Evolutionary conservation across 805 yeast species (phyloP).

Genomic region (Kuraishia molischiana): DNA sequence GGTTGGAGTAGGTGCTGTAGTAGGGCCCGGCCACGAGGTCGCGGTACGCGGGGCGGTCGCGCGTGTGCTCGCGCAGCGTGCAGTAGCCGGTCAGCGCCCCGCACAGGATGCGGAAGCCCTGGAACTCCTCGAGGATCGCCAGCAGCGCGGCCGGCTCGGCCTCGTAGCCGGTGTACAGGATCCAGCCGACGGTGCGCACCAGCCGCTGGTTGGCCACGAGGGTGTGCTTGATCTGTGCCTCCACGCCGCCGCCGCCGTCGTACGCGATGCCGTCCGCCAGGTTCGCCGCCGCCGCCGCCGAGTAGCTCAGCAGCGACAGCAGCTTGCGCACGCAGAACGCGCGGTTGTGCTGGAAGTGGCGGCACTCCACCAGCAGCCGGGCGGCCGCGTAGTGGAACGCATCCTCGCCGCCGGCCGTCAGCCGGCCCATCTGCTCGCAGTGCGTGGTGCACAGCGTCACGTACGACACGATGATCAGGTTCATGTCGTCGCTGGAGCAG

Average conservation of each 20-base stretch:
- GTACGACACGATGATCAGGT: conserved; percentile 22
- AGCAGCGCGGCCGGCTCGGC: conserved; percentile 21
- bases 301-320: conserved; percentile 30
- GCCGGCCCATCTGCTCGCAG: conserved; percentile 11
- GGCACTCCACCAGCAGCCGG: conserved; percentile 13
- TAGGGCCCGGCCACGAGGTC: conserved; percentile 13
- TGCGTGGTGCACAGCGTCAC: conserved; percentile 20
- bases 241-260: conserved; percentile 4
- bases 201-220: conserved; percentile 4
- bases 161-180: conserved; percentile 15
- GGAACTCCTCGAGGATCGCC: conserved; percentile 37
- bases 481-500: conserved; percentile 20
- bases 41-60: conserved; percentile 23
- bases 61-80: conserved; percentile 34
- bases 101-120: conserved; percentile 36
- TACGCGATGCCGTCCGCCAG: conserved; percentile 9
- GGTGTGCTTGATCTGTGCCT: conserved; percentile 10
- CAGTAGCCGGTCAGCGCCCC: conserved; percentile 1
- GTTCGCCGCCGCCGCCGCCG: conserved; percentile 14
- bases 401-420: conserved; percentile 11
- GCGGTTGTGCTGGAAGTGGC: conserved; percentile 23
- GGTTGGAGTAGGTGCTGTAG: conserved; percentile 13
- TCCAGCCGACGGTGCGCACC: conserved; percentile 21
- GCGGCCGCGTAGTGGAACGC: conserved; percentile 17
- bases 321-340: conserved; percentile 40